Evolutionary conservation across 1,284 basidiomycete genomes (phyloP), one percentile per base, ranked within the genome.

Genomic region (Trametes polyzona): DNA sequence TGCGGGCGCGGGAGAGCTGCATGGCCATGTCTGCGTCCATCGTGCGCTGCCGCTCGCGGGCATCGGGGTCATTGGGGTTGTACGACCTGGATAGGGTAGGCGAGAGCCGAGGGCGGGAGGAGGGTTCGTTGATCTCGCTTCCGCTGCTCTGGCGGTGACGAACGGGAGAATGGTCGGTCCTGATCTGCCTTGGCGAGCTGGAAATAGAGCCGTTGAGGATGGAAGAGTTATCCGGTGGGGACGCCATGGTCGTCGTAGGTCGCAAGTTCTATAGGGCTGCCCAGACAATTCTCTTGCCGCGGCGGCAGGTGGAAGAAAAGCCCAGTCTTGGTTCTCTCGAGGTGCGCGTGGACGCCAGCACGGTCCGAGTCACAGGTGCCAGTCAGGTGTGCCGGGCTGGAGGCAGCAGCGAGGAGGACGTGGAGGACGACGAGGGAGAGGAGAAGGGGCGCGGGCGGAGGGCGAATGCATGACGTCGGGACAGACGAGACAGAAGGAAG

Each of bases 1-100:
- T 80, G 24, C 90, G 81, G 0, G 89, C 90, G 32, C 84, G 79
- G 27, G 89, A 90, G 42, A 93, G 82, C 52, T 93, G 90, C 69
- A 91, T 82, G 43, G 92, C 91, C 83, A 92, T 90, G 67, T 93
- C 90, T 0, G 87, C 91, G 63, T 93, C 91, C 84, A 93, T 88
- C 1, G 88, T 83, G n/a, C 89, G 81, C 73, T 93, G 91, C 16
- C 91, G 82, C 69, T 93, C 91, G 47, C 83, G 78, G 21, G 81
- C 83, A 53, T 88, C 83, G 0, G 87, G 85, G 67, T 90, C 87
- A 72, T 86, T 78, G 14, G 79, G 80, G 68, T 90, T 87, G 61
- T 82, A 81, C 9, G 85, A 79, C 36, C 88, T 81, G 1, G 74
- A 70, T 21, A 88, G 71, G 0, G 84, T 86, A 1, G 90, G 88